A percentile compares a stretch with the other conserved stretches of the same genome.
Conservation (phyloP, 2,329 filamentous ascomycete species). For the Pseudocercospora musae region DNA sequence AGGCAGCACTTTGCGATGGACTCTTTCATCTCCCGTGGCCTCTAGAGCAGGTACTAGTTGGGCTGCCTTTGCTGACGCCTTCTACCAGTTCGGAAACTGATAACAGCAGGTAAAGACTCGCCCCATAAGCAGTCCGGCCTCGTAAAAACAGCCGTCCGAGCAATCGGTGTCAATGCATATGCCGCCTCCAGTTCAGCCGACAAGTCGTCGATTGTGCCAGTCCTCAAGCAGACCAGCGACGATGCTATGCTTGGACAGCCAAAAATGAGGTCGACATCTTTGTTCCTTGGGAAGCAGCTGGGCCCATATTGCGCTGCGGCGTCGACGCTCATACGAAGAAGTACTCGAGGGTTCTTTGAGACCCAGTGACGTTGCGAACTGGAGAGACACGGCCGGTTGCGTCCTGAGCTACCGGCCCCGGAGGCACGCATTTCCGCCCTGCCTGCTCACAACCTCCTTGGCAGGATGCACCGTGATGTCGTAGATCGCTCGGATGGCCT, state of each 20-base stretch:
- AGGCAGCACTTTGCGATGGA: not conserved
- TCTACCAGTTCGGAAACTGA: not conserved
- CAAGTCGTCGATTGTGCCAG: conserved; percentile 20
- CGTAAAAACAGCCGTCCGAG: conserved; percentile 27
- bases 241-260: conserved; percentile 23
- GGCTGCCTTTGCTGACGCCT: not conserved
- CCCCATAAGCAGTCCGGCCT: conserved; percentile 20
- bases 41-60: not conserved
- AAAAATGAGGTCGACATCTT: conserved; percentile 26
- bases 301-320: conserved; percentile 25
- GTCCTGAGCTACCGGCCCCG: conserved; percentile 39
- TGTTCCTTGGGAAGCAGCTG: conserved; percentile 22
- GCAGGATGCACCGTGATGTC: conserved; percentile 43
- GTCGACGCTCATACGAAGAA: conserved; percentile 44
- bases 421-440: conserved; percentile 38
- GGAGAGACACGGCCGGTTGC: conserved; percentile 43
- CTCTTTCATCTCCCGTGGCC: not conserved
- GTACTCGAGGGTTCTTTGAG: conserved; percentile 45
- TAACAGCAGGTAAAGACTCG: conserved; percentile 15
- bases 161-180: conserved; percentile 32
- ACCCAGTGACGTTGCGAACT: conserved; percentile 43
- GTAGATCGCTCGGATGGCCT: conserved; percentile 41
- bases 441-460: conserved; percentile 37
- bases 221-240: conserved; percentile 23
- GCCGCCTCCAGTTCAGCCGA: conserved; percentile 28